phyloP scores from a whole-genome alignment of 2,329 filamentous ascomycete species.

The Colletotrichum musicola region DNA sequence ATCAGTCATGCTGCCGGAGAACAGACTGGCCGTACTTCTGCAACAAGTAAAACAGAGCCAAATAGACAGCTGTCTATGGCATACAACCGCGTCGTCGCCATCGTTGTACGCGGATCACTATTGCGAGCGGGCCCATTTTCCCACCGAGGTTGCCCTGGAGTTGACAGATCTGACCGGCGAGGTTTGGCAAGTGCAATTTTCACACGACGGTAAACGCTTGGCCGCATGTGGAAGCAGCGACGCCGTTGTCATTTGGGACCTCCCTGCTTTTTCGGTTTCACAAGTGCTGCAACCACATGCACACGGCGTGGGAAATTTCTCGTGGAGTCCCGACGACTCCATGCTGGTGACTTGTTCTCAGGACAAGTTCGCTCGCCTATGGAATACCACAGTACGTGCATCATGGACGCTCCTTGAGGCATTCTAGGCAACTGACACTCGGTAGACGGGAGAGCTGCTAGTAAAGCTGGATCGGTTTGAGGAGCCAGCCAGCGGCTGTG shows the following conservation, averaged over 20 bases:
- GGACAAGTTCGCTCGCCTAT: slow-evolving; percentile 80
- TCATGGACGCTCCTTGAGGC: background rate
- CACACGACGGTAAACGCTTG: slow-evolving; percentile 84
- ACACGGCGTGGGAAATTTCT: slow-evolving; percentile 79
- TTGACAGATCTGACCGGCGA: slow-evolving; percentile 82
- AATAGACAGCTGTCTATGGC: slow-evolving; percentile 86
- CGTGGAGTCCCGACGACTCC: slow-evolving; percentile 93
- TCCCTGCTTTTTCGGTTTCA: slow-evolving; percentile 74
- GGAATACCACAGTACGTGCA: slow-evolving; percentile 74
- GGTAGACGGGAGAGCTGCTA: slow-evolving; percentile 72
- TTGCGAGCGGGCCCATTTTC: slow-evolving; percentile 85
- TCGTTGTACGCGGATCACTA: slow-evolving; percentile 91
- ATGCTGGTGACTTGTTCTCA: slow-evolving; percentile 87
- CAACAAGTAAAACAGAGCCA: slow-evolving; percentile 87
- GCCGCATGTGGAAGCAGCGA: slow-evolving; percentile 85
- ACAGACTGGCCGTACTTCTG: slow-evolving; percentile 84
- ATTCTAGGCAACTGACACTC: background rate
- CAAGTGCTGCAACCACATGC: slow-evolving; percentile 75
- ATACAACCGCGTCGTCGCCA: slow-evolving; percentile 82
- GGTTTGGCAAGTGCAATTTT: slow-evolving; percentile 93
- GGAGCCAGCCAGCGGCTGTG: slow-evolving; percentile 89
- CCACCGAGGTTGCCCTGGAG: slow-evolving; percentile 77
- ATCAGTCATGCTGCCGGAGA: slow-evolving; percentile 95
- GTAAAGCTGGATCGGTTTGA: slow-evolving; percentile 76
- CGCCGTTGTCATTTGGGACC: slow-evolving; percentile 85